Base-by-base conservation (phyloP, 371 early-diverging fungal genomes). In the Rhizopus stolonifer region DNA sequence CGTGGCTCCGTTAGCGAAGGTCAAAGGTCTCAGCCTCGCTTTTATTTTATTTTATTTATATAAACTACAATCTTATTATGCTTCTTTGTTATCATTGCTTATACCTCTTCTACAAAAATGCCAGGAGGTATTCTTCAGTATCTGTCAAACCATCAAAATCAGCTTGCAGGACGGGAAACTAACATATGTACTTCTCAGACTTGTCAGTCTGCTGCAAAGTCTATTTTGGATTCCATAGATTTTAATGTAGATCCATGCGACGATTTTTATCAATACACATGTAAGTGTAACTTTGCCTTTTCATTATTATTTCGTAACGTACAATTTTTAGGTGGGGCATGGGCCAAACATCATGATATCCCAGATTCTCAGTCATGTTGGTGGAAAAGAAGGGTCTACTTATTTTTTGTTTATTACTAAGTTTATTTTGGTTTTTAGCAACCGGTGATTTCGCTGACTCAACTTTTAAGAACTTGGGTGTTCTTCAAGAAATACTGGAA, bases 261-360 rank as follows among this genome's bases (percentile, higher is more conserved):
- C 2, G 72, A 76, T 26, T 76, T 76, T 51, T 81, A 71, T 45
- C 67, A 69, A 36, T 84, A 72, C 49, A 56, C 79, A 11, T 84
- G 84, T 83, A 76, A 49, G 39, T 10, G 11, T 29, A 21, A 6
- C 21, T n/a, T 36, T 6, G 21, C 4, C 36, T n/a, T n/a, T n/a
- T n/a, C n/a, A 22, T 33, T 32, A 29, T 29, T 29, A 9, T 29
- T 29, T 2, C 9, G 29, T 6, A 11, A 29, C 11, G 29, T 32
- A 13, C 19, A 31, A 11, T 5, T 11, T 1, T 17, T 49, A 81
- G 81, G 83, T 49, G 81, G 82, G n/a, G 64, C 63, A 9, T 83
- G 81, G 70, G 31, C 57, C 15, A 49, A 60, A 22, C 42, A 53
- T 1, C 40, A 64, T n/a, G 54, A 45, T n/a, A 74, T 83, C 13